Conservation (phyloP, 176 grass and related monocot genomes). For the Tuctoria greenei region DNA sequence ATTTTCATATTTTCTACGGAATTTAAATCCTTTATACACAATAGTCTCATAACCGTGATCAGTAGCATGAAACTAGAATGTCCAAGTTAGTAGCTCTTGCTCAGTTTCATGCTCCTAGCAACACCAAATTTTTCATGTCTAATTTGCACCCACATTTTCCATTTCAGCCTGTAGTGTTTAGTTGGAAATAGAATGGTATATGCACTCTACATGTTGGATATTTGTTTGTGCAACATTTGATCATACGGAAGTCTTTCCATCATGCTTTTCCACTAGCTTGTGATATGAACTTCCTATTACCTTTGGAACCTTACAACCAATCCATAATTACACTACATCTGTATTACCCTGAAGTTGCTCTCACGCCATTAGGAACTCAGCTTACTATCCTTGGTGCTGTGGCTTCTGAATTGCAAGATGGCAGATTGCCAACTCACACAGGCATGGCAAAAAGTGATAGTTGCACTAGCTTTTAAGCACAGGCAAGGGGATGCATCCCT, state of each 20-base stretch:
- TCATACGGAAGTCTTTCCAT: neutral
- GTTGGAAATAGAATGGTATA: neutral
- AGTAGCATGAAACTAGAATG: neutral
- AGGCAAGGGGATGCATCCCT: neutral
- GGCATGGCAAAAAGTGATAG: neutral
- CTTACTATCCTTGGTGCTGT: neutral
- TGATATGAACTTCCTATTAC: neutral
- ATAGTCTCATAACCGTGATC: neutral
- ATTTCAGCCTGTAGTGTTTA: neutral
- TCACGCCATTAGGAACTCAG: neutral
- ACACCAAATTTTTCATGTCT: neutral
- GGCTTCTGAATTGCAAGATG: neutral
- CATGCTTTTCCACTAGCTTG: constrained; percentile 1
- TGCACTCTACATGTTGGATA: neutral
- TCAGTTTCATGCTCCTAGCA: neutral
- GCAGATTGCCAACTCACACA: neutral
- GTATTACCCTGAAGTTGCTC: neutral
- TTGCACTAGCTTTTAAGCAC: neutral
- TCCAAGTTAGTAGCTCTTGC: neutral
- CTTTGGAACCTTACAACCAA: neutral
- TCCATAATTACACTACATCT: neutral
- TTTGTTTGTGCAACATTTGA: neutral
- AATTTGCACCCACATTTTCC: neutral
- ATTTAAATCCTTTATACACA: neutral
- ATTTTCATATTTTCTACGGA: neutral